phyloP scores from a whole-genome alignment of 1,284 basidiomycete species.

The Naganishia albida region DNA sequence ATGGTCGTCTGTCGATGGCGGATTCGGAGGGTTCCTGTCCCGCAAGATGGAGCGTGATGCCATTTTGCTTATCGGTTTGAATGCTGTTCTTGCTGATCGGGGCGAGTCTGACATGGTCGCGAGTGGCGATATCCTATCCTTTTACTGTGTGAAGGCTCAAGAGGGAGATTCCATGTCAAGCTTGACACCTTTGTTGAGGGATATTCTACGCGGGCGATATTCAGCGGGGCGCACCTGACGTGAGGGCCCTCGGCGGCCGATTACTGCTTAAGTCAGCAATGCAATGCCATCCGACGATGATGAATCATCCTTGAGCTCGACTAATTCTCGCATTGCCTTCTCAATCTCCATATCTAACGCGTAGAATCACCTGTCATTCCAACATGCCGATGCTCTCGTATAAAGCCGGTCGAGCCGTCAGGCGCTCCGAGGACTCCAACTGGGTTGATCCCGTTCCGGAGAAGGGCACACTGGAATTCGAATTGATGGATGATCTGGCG shows the following conservation, averaged over 20 bases:
- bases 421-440: conserved; percentile 44
- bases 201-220: too few species aligned
- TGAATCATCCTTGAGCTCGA: not conserved
- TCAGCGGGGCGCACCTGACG: too few species aligned
- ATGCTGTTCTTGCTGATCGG: conserved; percentile 26
- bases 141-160: conserved; percentile 10
- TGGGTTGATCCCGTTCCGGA: conserved; percentile 52
- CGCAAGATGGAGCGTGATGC: conserved; percentile 18
- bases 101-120: conserved; percentile 23
- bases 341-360: not conserved
- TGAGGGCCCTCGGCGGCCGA: too few species aligned
- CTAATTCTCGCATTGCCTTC: not conserved
- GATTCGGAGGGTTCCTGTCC: conserved; percentile 14
- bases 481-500: conserved; percentile 46
- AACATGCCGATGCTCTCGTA: conserved; percentile 41
- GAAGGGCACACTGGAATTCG: conserved; percentile 50
- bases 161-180: conserved; percentile 2
- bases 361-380: not conserved
- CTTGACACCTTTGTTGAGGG: conserved; percentile 1
- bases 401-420: conserved; percentile 47
- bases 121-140: not conserved
- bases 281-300: too few species aligned
- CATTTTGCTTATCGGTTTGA: conserved; percentile 33
- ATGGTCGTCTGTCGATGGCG: not conserved
- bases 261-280: too few species aligned